These are phyloP conservation scores for Tremella fuciformis DNA, from an alignment of 768 basidiomycete genomes.

Conservation along the genomic window DNA sequence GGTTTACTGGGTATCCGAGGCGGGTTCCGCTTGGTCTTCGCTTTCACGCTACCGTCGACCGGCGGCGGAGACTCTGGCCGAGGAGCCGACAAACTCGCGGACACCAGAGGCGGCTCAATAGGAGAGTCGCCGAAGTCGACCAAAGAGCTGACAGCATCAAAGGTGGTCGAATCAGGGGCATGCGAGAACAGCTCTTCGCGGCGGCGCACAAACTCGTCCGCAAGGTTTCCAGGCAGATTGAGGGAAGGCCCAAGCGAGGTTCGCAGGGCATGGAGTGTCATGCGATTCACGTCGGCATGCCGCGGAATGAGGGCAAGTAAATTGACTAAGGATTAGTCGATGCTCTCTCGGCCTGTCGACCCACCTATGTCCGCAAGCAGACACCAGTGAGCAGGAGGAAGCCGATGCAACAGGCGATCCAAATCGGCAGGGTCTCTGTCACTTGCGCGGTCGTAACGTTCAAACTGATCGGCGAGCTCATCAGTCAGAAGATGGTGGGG, in stretches of 20 bases:
- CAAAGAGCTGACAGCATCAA: constrained; percentile 22
- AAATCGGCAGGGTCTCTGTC: constrained; percentile 54
- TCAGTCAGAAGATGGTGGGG: constrained; percentile 81
- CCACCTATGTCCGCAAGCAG: constrained; percentile 77
- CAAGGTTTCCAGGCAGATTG: constrained; percentile 42
- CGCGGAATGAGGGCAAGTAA: constrained; percentile 72
- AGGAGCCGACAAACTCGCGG: neutral
- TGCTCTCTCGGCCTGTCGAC: neutral
- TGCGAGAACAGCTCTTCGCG: constrained; percentile 33
- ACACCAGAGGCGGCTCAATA: constrained; percentile 12
- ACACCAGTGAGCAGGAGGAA: constrained; percentile 79
- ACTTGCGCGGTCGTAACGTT: constrained; percentile 62
- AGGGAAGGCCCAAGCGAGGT: constrained; percentile 74
- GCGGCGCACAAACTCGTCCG: constrained; percentile 40
- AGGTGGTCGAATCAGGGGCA: constrained; percentile 21
- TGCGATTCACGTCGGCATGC: constrained; percentile 72
- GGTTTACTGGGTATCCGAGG: constrained; percentile 30
- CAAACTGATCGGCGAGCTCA: constrained; percentile 69
- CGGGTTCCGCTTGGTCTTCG: neutral
- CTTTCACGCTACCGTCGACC: neutral
- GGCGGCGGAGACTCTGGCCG: neutral
- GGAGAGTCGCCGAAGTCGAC: constrained; percentile 38
- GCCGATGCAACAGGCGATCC: constrained; percentile 62
- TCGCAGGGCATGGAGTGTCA: constrained; percentile 85
- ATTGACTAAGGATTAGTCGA: constrained; percentile 22